These are phyloP conservation scores for Alnus rubra DNA, from an alignment of 306 rosid species.

Conservation along the genomic window DNA sequence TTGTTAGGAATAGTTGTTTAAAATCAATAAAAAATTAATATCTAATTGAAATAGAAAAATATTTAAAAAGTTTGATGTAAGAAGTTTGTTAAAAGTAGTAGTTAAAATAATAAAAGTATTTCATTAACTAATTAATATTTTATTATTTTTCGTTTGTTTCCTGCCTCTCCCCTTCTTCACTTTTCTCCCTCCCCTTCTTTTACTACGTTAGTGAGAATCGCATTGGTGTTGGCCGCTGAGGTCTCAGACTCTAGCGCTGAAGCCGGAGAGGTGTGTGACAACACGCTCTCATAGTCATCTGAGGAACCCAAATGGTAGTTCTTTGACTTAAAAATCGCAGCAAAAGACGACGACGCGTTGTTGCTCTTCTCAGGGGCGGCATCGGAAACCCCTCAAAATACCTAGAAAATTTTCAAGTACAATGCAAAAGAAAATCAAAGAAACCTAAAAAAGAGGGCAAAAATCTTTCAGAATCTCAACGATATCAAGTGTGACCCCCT, in stretches of 20 bases:
- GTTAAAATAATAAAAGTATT: no score
- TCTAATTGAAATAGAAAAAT: no score
- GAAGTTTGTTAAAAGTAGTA: no score
- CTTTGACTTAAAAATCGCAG: constrained; percentile 3
- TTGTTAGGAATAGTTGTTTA: no score
- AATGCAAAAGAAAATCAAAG: neutral
- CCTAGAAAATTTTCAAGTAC: constrained; percentile 5
- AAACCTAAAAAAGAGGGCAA: neutral
- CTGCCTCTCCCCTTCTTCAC: no score
- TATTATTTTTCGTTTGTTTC: no score
- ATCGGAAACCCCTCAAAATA: constrained; percentile 33
- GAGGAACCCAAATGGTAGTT: constrained; percentile 23
- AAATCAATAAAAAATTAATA: no score
- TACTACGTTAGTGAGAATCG: constrained; percentile 19
- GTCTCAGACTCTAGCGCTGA: constrained; percentile 65
- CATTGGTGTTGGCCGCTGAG: constrained; percentile 31
- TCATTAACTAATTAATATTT: no score
- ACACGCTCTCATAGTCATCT: constrained; percentile 37
- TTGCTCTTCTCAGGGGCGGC: constrained; percentile 23
- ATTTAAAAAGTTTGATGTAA: no score
- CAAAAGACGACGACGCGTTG: neutral
- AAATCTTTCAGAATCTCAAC: constrained; percentile 19
- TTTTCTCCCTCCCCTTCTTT: constrained; percentile 15
- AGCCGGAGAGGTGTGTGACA: constrained; percentile 55
- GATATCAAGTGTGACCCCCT: constrained; percentile 57